Evolutionary conservation across 2,329 filamentous ascomycete genomes (phyloP), one percentile per base, ranked within the genome.

Genomic region (Colletotrichum sp.): DNA sequence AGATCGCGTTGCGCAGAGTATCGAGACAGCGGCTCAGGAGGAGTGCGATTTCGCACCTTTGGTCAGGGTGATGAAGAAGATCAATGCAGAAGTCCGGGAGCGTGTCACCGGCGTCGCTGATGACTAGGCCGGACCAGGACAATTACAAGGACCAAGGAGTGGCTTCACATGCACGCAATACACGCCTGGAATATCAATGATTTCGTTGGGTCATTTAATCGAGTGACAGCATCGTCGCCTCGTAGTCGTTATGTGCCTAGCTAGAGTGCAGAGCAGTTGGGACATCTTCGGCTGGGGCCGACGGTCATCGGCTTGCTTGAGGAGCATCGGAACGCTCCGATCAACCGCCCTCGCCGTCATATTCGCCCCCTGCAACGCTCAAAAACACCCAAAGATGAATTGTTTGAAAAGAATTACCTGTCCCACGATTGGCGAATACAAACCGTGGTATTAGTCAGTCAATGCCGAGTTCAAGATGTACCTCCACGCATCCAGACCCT

Each of bases 41-140:
- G 72, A 75, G 34, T 59, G 28, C 26, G 72, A 75, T 15, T 75
- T 75, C n/a, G 44, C 39, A 8, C 72, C 72, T 6, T 39, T 75
- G 34, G 60, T 60, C 10, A 34, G 60, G 6, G 67, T 39, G 2
- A 75, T 75, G 72, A 49, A 71, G 28, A 49, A 55, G 34, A 66
- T 71, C 7, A 75, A 75, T 8, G 34, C 72, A 1, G 60, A 71
- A 44, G 60, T 66, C 4, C 49, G 69, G 16, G 26, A 62, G 21
- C 64, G 18, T 12, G 60, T 62, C 1, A 59, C 55, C 2, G 55
- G 55, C 15, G 24, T 26, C 3, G 26, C 13, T 16, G 55, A 8
- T 9, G 55, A 59, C 18, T 59, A 59, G 24, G n/a, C n/a, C n/a
- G n/a, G n/a, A n/a, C n/a, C n/a, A n/a, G 32, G 32, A 36, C 0